Conservation (phyloP, 1,284 basidiomycete genomes). For the Athelia sp. region DNA sequence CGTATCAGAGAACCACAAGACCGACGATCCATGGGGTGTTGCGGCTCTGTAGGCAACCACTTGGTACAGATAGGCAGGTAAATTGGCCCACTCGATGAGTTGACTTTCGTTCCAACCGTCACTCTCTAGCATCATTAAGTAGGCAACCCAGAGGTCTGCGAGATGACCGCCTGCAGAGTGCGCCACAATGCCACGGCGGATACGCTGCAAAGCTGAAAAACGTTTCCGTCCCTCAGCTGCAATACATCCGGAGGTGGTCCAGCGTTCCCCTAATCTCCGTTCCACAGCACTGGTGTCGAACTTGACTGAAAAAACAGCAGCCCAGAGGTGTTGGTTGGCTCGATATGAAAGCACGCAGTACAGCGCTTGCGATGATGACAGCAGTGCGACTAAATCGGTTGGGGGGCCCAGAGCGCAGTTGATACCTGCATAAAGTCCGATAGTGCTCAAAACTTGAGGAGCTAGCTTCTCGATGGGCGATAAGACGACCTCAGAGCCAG, state of each 20-base stretch:
- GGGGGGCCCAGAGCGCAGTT: constrained; percentile 37
- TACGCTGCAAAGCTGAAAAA: constrained; percentile 29
- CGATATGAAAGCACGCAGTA: constrained; percentile 29
- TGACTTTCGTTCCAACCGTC: constrained; percentile 63
- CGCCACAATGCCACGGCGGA: constrained; percentile 20
- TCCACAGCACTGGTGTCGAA: constrained; percentile 56
- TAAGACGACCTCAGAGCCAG: not conserved
- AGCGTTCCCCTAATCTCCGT: constrained; percentile 43
- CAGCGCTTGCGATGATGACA: constrained; percentile 44
- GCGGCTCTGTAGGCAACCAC: constrained; percentile 15
- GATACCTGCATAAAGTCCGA: constrained; percentile 32
- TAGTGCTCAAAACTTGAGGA: constrained; percentile 29
- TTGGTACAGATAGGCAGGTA: constrained; percentile 21
- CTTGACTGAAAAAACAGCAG: constrained; percentile 51
- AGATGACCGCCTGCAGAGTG: constrained; percentile 14
- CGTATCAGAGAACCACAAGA: constrained; percentile 25
- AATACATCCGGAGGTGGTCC: constrained; percentile 30
- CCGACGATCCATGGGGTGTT: constrained; percentile 5
- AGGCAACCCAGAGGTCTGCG: constrained; percentile 53
- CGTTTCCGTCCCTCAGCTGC: constrained; percentile 35
- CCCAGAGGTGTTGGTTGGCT: constrained; percentile 49
- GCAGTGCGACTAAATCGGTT: constrained; percentile 36
- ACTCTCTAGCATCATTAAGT: constrained; percentile 67
- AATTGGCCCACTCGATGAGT: constrained; percentile 34
- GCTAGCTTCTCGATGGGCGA: constrained; percentile 20